A percentile compares a stretch with the other conserved stretches of the same genome.
phyloP scores from a whole-genome alignment of 2,329 filamentous ascomycete genomes.

The Dissoconium aciculare region DNA sequence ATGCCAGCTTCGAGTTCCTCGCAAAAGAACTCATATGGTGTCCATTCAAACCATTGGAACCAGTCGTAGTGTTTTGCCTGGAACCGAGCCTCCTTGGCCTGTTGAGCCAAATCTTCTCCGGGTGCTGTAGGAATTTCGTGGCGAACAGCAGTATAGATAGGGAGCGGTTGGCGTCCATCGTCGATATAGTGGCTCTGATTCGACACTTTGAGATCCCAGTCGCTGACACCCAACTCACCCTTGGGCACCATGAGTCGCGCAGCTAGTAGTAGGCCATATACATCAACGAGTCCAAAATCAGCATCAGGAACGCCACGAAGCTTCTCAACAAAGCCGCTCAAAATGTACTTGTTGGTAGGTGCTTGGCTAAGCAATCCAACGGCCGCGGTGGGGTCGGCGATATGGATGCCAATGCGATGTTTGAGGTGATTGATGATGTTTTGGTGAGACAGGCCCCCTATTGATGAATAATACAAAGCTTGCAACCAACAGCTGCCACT shows the following conservation, averaged over 20 bases:
- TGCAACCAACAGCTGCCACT: conserved; percentile 96
- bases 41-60: conserved; percentile 98
- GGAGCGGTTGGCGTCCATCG: conserved; percentile 67
- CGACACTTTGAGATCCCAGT: conserved; percentile 76
- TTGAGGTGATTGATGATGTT: conserved; percentile 74
- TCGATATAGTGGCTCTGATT: conserved; percentile 66
- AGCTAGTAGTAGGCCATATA: conserved; percentile 77
- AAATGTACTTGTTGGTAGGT: conserved; percentile 81
- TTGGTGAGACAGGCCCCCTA: conserved; percentile 52
- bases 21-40: conserved; percentile 88
- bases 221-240: conserved; percentile 63
- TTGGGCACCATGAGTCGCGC: conserved; percentile 74
- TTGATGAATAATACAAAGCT: conserved; percentile 67
- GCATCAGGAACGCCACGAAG: conserved; percentile 66
- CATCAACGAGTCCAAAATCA: conserved; percentile 78
- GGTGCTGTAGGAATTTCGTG: conserved; percentile 72
- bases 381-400: conserved; percentile 79
- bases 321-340: conserved; percentile 83
- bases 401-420: conserved; percentile 67
- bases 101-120: conserved; percentile 23
- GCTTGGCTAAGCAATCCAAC: conserved; percentile 69
- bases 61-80: conserved; percentile 44
- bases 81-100: conserved; percentile 21
- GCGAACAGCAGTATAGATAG: conserved; percentile 88
- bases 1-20: conserved; percentile 86